Base-by-base conservation (phyloP, 768 basidiomycete species). In the Pleurotus eryngii region DNA sequence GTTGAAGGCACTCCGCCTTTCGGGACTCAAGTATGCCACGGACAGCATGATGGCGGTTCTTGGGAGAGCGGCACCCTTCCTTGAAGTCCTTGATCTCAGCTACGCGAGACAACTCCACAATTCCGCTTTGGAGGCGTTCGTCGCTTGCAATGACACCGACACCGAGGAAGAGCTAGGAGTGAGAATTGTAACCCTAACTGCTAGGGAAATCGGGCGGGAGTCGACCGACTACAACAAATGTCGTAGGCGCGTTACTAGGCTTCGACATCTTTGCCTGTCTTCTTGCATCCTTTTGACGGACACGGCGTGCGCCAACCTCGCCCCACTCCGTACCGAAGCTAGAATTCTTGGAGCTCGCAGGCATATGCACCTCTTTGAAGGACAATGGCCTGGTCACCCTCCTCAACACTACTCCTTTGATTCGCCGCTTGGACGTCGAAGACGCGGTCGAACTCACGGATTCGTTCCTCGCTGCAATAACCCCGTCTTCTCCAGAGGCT, bases 381-480 rank as follows among this genome's bases (percentile, higher is more conserved):
- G 85, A 91, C 59, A 82, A 81, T 2, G 93, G 92, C n/a, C 72
- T 97, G 5, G 72, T 92, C 15, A 77, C 78, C 43, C 76, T 97
- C 18, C 72, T 97, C 37, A 72, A 71, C 46, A 87, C 87, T 12
- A 87, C 86, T 2, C 89, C 89, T 1, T 68, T 77, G 59, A 84
- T 97, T 47, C 79, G 85, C 55, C 83, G 82, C 46, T 72, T 96
- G 40, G 95, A 97, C 67, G 74, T 97, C n/a, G 95, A 96, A 66
- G 90, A 92, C 61, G 91, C 91, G 5, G 69, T 71, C 11, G 81
- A 85, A 15, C 82, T 95, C 54, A 87, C 83, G 1, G 92, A 96
- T 68, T 72, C 76, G 2, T 79, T 94, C n/a, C 68, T 96, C 22
- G 73, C 75, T 17, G 74, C 76, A 0, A 74, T 97, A 35, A 90